Evolutionary conservation across 1,139 yeast species (phyloP).

Genomic region (Yamadazyma diospyri): DNA sequence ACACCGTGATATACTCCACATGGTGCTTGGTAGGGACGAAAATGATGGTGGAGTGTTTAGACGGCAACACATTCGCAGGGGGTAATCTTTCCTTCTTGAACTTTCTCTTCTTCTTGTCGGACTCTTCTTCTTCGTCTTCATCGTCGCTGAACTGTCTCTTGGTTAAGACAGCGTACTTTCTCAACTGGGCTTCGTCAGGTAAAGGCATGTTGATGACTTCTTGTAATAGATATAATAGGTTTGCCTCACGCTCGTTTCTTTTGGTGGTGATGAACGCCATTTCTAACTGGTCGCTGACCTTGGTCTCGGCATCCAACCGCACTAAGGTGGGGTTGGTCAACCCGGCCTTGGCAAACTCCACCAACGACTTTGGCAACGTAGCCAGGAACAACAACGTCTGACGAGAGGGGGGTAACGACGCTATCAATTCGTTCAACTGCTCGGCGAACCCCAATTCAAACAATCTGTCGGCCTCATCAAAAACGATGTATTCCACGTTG

Average conservation of each 20-base stretch:
- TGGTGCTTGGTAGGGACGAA: conserved; percentile 98
- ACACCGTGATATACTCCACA: conserved; percentile 78
- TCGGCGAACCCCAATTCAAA: conserved; percentile 98
- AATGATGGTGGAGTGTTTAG: conserved; percentile 81
- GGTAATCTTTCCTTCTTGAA: conserved; percentile 61
- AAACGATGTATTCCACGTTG: conserved; percentile 84
- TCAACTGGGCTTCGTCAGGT: conserved; percentile 64
- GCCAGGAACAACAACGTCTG: conserved; percentile 93
- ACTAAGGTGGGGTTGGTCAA: conserved; percentile 87
- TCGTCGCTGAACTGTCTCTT: conserved; percentile 45
- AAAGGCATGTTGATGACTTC: conserved; percentile 83
- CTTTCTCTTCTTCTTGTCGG: conserved; percentile 29
- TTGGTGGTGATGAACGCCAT: conserved; percentile 84
- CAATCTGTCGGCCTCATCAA: conserved; percentile 97
- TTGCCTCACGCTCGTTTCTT: conserved; percentile 87
- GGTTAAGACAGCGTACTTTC: conserved; percentile 47
- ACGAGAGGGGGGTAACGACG: conserved; percentile 74
- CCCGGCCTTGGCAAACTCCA: conserved; percentile 97
- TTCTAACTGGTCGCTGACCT: conserved; percentile 84
- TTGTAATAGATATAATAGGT: conserved; percentile 67
- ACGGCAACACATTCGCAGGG: conserved; percentile 78
- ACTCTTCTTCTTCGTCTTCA: conserved; percentile 39
- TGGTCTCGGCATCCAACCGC: conserved; percentile 87
- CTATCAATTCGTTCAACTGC: conserved; percentile 85
- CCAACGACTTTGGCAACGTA: conserved; percentile 86